Evolutionary conservation across 805 yeast genomes (phyloP).

Genomic region (Metschnikowia continentalis): DNA sequence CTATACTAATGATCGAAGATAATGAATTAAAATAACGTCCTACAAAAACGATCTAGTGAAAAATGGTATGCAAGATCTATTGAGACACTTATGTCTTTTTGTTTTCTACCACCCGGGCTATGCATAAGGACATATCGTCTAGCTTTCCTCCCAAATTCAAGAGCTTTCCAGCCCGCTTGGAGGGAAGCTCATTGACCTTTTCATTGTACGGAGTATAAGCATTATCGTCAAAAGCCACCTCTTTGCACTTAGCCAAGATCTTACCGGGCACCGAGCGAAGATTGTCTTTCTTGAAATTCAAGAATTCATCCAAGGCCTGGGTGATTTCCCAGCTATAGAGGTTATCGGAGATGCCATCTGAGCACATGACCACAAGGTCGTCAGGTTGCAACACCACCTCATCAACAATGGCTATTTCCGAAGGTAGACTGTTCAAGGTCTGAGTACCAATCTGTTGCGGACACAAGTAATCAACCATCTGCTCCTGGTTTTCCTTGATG

Average conservation of each 20-base stretch:
- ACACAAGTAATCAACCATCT: constrained; percentile 42
- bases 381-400: constrained; percentile 35
- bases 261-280: constrained; percentile 38
- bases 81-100: background rate
- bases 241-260: constrained; percentile 43
- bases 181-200: constrained; percentile 42
- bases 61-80: too few relatives aligned
- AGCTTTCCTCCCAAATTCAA: constrained; percentile 48
- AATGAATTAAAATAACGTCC: background rate
- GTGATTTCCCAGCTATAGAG: constrained; percentile 46
- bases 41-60: too few relatives aligned
- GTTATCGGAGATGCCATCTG: constrained; percentile 54
- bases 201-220: constrained; percentile 53
- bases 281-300: constrained; percentile 25
- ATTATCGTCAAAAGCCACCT: constrained; percentile 49
- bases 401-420: constrained; percentile 45
- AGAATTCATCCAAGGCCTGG: constrained; percentile 31
- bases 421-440: constrained; percentile 38
- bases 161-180: constrained; percentile 24
- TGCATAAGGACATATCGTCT: constrained; percentile 51
- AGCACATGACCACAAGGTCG: constrained; percentile 45
- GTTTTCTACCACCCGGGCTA: constrained; percentile 39
- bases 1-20: too few relatives aligned
- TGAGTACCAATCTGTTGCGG: constrained; percentile 57
- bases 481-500: constrained; percentile 42